Evolutionary conservation across 164 flowering plant genomes (phyloP), one percentile per base, ranked within the genome.

Genomic region (Magnolia changhungtana): DNA sequence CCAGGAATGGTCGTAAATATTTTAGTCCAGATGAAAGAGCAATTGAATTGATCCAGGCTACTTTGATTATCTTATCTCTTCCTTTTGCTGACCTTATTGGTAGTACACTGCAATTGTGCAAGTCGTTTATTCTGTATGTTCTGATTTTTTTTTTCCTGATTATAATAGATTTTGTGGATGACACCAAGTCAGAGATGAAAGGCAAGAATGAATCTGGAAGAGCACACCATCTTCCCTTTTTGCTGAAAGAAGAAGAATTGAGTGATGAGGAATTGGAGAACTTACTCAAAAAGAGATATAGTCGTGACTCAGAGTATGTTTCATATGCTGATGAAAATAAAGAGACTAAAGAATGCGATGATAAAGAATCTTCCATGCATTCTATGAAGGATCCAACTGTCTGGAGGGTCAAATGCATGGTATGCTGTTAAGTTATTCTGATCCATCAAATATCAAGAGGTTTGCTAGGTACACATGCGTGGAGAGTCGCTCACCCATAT

Each of bases 341-440:
- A 74, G 91, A 90, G 23, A 68, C 77, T 49, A 84, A 82, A 81
- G 78, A 59, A 63, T 63, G 75, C 27, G 79, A 77, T 77, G 87
- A 80, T 2, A 69, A 63, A 74, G 74, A 76, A 80, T 55, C 71
- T 61, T 9, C 51, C 23, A 66, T 82, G 76, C 83, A 84, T 50
- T 80, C 85, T 71, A 69, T 66, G 13, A 82, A 82, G 79, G 95
- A 89, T 77, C 91, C 97, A 29, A 78, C 75, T 19, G 75, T 89
- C 37, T 94, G 94, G 97, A 94, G 85, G 85, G 86, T 94, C 67
- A 93, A 93, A 81, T 93, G 98, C 88, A 76, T 69, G 92, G 97
- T 92, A 88, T 75, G 63, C 14, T 72, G 14, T 77, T 69, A 71
- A 71, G 52, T 49, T 50, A 4, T 73, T 31, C 19, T 14, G 19